Evolutionary conservation across 441 rosid genomes (phyloP).

Genomic region (Aleurites moluccanus): DNA sequence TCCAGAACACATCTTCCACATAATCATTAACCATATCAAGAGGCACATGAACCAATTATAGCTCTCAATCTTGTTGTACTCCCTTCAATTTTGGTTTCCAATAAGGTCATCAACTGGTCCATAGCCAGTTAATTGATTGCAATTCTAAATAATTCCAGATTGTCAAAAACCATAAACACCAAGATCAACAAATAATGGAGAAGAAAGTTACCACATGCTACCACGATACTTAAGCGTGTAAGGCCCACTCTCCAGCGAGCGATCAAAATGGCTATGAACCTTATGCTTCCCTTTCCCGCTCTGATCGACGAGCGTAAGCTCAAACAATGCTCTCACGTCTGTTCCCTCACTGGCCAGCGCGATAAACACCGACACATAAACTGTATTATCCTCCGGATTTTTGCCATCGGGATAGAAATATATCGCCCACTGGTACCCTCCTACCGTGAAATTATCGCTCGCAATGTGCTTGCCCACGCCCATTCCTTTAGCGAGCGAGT

Average conservation of each 20-base stretch:
- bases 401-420: conserved; percentile 95
- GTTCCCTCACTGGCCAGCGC: conserved; percentile 96
- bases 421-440: conserved; percentile 93
- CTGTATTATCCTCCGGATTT: conserved; percentile 83
- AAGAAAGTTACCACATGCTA: conserved; percentile 75
- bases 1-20: neutral
- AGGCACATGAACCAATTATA: neutral
- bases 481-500: conserved; percentile 89
- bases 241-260: conserved; percentile 91
- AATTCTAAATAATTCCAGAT: neutral
- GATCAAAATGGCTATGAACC: conserved; percentile 93
- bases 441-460: conserved; percentile 82
- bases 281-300: conserved; percentile 88
- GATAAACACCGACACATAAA: conserved; percentile 85
- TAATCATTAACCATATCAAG: neutral
- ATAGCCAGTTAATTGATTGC: neutral
- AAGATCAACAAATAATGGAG: neutral
- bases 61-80: neutral
- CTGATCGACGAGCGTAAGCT: conserved; percentile 83
- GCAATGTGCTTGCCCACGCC: conserved; percentile 97
- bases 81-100: neutral
- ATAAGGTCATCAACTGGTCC: neutral
- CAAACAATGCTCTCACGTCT: conserved; percentile 87
- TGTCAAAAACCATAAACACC: neutral
- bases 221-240: conserved; percentile 93